Conservation (phyloP, 371 early-diverging fungal species). For the Mortierella sp. region DNA sequence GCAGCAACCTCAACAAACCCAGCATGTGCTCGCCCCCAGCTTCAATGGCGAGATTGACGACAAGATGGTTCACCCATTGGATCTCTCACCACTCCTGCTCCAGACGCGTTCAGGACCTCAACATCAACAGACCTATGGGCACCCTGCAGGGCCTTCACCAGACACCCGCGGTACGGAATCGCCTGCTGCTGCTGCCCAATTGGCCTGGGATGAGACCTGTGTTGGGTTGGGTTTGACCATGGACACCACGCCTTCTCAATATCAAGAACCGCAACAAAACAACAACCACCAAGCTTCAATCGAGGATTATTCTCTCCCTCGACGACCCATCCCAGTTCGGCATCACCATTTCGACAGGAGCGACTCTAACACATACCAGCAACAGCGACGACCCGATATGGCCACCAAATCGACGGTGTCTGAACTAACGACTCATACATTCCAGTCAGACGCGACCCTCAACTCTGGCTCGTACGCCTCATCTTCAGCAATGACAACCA, state of each 20-base stretch:
- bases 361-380: background rate
- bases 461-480: background rate
- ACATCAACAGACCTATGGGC: background rate
- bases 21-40: background rate
- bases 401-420: slow-evolving; percentile 8
- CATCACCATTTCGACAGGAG: background rate
- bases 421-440: slow-evolving; percentile 9
- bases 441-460: background rate
- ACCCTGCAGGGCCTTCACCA: background rate
- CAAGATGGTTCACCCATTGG: slow-evolving; percentile 30
- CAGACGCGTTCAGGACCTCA: slow-evolving; percentile 17
- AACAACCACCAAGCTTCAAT: background rate
- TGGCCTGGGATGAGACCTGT: slow-evolving; percentile 23
- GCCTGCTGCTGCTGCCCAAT: background rate
- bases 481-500: background rate
- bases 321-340: slow-evolving; percentile 16
- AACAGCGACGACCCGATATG: slow-evolving; percentile 10
- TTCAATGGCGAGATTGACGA: slow-evolving; percentile 16
- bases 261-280: background rate
- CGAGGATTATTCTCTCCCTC: background rate
- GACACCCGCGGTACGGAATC: background rate
- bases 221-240: slow-evolving; percentile 37
- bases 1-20: background rate
- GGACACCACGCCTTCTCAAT: background rate
- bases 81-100: slow-evolving; percentile 23